Evolutionary conservation across 306 rosid species (phyloP).

Genomic region (Ammopiptanthus mongolicus): DNA sequence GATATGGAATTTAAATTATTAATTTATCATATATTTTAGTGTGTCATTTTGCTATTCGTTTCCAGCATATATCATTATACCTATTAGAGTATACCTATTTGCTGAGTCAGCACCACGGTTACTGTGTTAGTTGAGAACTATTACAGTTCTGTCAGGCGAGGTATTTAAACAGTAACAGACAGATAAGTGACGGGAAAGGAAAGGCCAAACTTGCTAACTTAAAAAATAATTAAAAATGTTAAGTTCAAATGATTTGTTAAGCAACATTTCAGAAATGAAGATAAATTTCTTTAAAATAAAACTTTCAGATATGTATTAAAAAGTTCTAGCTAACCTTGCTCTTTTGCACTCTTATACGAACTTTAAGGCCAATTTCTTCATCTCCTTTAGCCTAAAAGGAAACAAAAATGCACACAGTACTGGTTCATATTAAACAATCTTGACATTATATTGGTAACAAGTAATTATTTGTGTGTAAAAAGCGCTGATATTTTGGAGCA

Average conservation of each 20-base stretch:
- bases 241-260: conserved; percentile 13
- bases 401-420: conserved; percentile 18
- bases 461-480: not conserved
- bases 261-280: not conserved
- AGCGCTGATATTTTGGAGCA: not conserved
- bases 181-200: not conserved
- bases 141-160: not conserved
- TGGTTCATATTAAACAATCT: conserved; percentile 13
- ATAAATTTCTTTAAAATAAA: not conserved
- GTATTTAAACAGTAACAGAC: not conserved
- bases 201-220: not conserved
- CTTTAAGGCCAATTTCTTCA: conserved; percentile 92
- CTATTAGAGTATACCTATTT: too few species aligned
- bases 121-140: too few species aligned
- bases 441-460: not conserved
- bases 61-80: not conserved
- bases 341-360: conserved; percentile 93
- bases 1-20: not conserved
- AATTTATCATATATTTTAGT: not conserved
- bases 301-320: not conserved
- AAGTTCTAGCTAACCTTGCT: conserved; percentile 66
- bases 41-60: not conserved
- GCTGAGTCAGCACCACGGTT: too few species aligned
- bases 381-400: conserved; percentile 80
- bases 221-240: not conserved